Evolutionary conservation across 176 grass and related monocot genomes (phyloP).

Genomic region (Musa troglodytarum): DNA sequence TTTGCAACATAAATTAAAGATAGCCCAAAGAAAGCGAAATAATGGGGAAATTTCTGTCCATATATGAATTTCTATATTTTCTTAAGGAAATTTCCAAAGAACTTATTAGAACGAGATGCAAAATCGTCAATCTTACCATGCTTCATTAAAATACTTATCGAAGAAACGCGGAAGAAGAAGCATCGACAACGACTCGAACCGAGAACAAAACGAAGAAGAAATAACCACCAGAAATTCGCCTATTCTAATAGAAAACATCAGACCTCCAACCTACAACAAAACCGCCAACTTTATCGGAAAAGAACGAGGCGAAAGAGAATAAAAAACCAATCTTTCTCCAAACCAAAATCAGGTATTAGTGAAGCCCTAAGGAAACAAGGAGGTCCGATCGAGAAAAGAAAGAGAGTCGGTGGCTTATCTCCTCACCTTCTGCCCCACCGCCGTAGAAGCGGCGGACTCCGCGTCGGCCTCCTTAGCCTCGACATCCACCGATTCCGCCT

Average conservation of each 20-base stretch:
- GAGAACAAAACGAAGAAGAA: too few species aligned
- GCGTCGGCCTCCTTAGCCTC: slow-evolving; percentile 12
- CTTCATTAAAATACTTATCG: background rate
- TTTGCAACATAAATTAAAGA: background rate
- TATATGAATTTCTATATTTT: too few species aligned
- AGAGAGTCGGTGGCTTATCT: background rate
- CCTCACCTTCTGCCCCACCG: slow-evolving; percentile 32
- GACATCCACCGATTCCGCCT: slow-evolving; percentile 8
- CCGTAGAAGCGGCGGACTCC: background rate
- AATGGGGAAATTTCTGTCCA: too few species aligned
- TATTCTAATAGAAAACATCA: background rate
- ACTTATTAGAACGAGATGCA: background rate
- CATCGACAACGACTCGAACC: background rate
- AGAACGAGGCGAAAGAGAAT: background rate
- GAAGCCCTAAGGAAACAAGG: background rate
- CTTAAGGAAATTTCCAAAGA: background rate
- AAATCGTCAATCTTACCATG: background rate
- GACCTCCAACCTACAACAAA: background rate
- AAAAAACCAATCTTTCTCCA: background rate
- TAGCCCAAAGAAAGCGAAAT: background rate
- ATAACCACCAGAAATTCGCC: too few species aligned
- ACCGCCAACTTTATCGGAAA: background rate
- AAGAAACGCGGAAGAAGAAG: background rate
- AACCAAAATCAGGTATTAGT: background rate
- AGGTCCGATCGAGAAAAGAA: background rate